These are phyloP conservation scores for Pseudogymnoascus sp. DNA, from an alignment of 2,329 filamentous ascomycete species.

Conservation along the genomic window DNA sequence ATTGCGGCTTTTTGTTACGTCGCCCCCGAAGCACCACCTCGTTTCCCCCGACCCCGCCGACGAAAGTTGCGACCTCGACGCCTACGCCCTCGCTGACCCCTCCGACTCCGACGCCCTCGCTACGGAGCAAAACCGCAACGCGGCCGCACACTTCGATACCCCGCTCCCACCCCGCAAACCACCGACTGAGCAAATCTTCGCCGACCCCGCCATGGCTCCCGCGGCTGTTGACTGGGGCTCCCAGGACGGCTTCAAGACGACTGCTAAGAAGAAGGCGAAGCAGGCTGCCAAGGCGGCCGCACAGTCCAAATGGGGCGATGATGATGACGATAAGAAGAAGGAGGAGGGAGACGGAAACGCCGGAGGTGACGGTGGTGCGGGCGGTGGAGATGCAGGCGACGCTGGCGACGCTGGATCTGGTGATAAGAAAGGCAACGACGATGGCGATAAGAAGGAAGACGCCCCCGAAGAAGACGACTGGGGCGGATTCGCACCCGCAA, in stretches of 20 bases:
- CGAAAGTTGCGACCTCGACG: constrained; percentile 20
- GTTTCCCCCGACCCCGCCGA: constrained; percentile 14
- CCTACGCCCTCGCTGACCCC: constrained; percentile 21
- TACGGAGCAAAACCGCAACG: neutral
- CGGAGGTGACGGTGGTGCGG: constrained; percentile 22
- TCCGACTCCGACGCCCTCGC: constrained; percentile 16
- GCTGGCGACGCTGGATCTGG: constrained; percentile 26
- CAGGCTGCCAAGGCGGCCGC: constrained; percentile 38
- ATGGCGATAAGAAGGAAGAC: constrained; percentile 31
- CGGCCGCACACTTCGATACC: constrained; percentile 4
- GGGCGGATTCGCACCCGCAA: constrained; percentile 38
- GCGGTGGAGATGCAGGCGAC: constrained; percentile 28
- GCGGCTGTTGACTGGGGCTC: constrained; percentile 49
- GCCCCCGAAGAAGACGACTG: constrained; percentile 43
- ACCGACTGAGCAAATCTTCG: constrained; percentile 31
- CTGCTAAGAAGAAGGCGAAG: constrained; percentile 46
- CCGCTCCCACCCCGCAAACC: neutral
- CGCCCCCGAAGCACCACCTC: constrained; percentile 15
- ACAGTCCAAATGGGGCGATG: constrained; percentile 34
- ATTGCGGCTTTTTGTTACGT: constrained; percentile 18
- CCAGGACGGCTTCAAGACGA: constrained; percentile 45
- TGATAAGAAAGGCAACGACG: constrained; percentile 34
- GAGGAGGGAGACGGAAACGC: constrained; percentile 11
- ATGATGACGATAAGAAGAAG: constrained; percentile 36
- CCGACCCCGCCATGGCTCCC: constrained; percentile 37